Base-by-base conservation (phyloP, 2,329 filamentous ascomycete genomes). In the Fusarium chuoi region DNA sequence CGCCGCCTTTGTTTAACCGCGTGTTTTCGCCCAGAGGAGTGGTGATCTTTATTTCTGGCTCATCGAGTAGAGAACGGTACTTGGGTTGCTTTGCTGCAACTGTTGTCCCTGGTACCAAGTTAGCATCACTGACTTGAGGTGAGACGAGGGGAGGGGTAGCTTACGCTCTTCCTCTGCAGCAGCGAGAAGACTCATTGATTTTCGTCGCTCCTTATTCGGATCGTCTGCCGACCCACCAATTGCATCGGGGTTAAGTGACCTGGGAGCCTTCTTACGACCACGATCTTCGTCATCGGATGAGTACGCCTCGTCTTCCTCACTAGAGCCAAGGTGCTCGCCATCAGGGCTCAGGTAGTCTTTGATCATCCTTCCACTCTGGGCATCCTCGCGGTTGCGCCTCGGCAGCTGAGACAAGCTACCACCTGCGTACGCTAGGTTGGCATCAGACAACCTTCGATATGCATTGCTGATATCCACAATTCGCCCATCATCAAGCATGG, bases 121-220 rank as follows among this genome's bases (percentile, higher is more conserved):
- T 62, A 75, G 68, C 35, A 17, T 12, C 48, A 14, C 39, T 7
- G 12, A 15, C 39, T 15, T 46, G n/a, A 22, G 14, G 28, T 49
- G 36, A 54, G 42, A n/a, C 24, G 22, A 35, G 17, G 30, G 17
- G 22, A 35, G 17, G 30, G 17, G 17, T 22, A 38, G 87, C 92
- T 79, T 86, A 94, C 94, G 89, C 80, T 96, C 93, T 86, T 94
- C 92, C 79, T 96, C 92, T 2, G 92, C 91, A 12, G 92, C 93
- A 44, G 92, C 93, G 60, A 95, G 83, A 63, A 95, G 81, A 77
- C 91, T 94, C 79, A 86, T 84, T 2, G 87, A 85, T 75, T 85
- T 85, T 66, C 83, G 82, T 71, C 82, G 79, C 73, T 82, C 71
- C 77, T 84, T 81, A 61, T 75, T 82, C 3, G 83, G 71, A 78